Evolutionary conservation across 352 stramenopile species (phyloP).

Genomic region (Globisporangium sylvaticum): DNA sequence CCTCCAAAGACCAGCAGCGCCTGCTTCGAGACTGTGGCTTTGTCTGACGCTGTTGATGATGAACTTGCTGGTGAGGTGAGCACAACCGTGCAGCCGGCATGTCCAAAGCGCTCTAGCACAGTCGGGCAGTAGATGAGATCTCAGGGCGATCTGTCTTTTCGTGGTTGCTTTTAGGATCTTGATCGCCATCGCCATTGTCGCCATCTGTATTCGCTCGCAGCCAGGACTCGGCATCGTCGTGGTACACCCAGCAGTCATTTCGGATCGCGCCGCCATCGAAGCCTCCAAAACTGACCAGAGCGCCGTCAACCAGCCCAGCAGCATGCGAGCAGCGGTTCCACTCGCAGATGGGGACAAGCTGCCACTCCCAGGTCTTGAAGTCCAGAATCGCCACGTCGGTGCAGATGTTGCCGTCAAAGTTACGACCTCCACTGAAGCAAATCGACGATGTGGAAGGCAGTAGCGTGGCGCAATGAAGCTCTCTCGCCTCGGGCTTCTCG

Average conservation of each 20-base stretch:
- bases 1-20: constrained; percentile 52
- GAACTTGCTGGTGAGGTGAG: background rate
- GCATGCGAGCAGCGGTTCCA: constrained; percentile 53
- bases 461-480: constrained; percentile 41
- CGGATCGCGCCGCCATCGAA: constrained; percentile 49
- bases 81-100: constrained; percentile 17
- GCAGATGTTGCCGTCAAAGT: constrained; percentile 47
- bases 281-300: constrained; percentile 47
- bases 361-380: constrained; percentile 35
- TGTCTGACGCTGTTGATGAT: background rate
- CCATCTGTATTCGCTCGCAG: constrained; percentile 8
- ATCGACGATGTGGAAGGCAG: constrained; percentile 17
- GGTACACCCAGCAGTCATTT: constrained; percentile 41
- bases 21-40: background rate
- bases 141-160: constrained; percentile 10
- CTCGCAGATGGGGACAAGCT: constrained; percentile 46
- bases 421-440: constrained; percentile 49
- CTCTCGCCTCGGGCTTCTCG: constrained; percentile 36
- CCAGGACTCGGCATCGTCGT: constrained; percentile 46
- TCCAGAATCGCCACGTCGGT: constrained; percentile 54
- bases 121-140: background rate
- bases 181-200: no score
- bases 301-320: constrained; percentile 22
- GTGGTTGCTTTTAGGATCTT: background rate
- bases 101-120: constrained; percentile 35